Evolutionary conservation across 805 yeast genomes (phyloP).

Genomic region (Lipomyces anomalus): DNA sequence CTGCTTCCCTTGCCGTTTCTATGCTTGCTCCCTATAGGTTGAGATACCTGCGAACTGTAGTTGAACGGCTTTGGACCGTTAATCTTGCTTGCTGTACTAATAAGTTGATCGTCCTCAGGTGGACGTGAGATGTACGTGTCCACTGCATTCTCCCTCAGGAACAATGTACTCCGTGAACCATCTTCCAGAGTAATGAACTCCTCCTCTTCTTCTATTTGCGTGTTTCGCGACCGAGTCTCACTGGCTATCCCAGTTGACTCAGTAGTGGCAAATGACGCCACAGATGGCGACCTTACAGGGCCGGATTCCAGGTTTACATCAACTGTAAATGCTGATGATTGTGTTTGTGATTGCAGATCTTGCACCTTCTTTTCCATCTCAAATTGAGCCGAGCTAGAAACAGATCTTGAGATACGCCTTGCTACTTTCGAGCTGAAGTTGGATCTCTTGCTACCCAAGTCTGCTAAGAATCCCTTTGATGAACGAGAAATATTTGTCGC

Average conservation of each 20-base stretch:
- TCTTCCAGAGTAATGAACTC: background rate
- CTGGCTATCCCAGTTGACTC: background rate
- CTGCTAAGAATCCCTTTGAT: conserved; percentile 16
- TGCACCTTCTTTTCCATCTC: background rate
- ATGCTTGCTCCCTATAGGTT: background rate
- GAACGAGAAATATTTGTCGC: conserved; percentile 8
- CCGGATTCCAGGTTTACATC: background rate
- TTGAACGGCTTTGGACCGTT: background rate
- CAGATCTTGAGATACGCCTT: conserved; percentile 21
- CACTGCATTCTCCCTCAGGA: background rate
- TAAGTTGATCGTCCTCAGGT: background rate
- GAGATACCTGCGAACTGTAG: background rate
- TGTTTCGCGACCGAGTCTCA: background rate
- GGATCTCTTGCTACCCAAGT: conserved; percentile 8
- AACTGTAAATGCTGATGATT: background rate
- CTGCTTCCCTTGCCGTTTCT: background rate
- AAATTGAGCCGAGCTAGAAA: background rate
- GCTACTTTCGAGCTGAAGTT: conserved; percentile 12
- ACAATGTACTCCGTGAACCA: no score
- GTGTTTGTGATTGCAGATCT: no score
- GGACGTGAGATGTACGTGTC: background rate
- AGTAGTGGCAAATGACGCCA: background rate
- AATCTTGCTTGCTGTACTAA: background rate
- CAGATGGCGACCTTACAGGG: background rate
- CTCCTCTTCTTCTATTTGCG: background rate